Evolutionary conservation across 805 yeast species (phyloP), one percentile per base, ranked within the genome.

Genomic region (Cyberlindnera xylosilytica): DNA sequence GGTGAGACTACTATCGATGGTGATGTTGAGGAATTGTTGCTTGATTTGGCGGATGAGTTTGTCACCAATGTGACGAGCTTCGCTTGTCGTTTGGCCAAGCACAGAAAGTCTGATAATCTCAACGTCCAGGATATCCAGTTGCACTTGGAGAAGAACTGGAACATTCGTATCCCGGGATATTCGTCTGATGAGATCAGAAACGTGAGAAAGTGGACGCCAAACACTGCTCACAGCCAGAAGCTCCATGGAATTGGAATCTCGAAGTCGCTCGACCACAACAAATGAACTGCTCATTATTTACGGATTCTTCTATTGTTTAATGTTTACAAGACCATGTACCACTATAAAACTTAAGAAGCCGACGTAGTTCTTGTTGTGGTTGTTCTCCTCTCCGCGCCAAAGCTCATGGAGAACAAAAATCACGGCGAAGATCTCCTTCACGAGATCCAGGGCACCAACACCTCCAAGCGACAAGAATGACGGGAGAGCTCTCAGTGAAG

Each of bases 31-130:
- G 98, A 91, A 53, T 67, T 93, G 30, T 66, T 93, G 27, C 70
- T 93, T 34, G 99, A 93, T 62, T 68, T 93, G 36, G 97, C 99
- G 0, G 99, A 93, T 63, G 98, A 93, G 59, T 93, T 93, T 59
- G 93, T 93, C 13, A 77, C 85, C 7, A 82, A 87, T 36, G 96
- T 95, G 2, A 89, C 97, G 0, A 73, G 88, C 3, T 93, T 93
- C 68, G 96, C 98, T 1, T 91, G 98, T 60, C 77, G 95, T 41
- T 71, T 93, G 51, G 98, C 99, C 18, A 93, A 93, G 61, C 97
- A 91, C 60, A 76, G 99, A 53, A 88, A 87, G 58, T 79, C 87
- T 6, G 96, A 91, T 46, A 77, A 83, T 28, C 69, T 93, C 20
- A 98, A 91, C 51, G 87, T 86, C 13, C 80, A 81, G 53, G 99